phyloP scores from a whole-genome alignment of 257 asterid species.

The Gardenia jasminoides region DNA sequence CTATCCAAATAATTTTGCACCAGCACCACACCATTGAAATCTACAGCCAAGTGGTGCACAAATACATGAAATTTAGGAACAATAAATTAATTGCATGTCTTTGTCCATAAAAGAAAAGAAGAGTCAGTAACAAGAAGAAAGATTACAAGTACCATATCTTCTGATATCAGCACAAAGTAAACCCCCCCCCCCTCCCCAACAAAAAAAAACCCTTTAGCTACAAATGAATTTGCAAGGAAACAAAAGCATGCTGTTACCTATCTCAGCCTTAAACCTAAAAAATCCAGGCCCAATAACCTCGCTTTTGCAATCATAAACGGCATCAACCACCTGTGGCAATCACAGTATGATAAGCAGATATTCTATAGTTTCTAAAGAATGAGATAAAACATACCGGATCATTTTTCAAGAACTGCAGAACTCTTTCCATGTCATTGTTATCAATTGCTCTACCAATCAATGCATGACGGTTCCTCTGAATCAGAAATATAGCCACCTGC shows the following conservation, averaged over 20 bases:
- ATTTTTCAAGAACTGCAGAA: slow-evolving; percentile 70
- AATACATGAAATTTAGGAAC: background rate
- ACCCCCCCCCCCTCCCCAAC: too few species aligned
- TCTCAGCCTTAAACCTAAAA: slow-evolving; percentile 97
- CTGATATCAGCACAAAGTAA: background rate
- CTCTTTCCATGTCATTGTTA: slow-evolving; percentile 82
- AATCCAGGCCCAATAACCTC: slow-evolving; percentile 99
- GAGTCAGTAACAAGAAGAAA: background rate
- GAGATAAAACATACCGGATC: slow-evolving; percentile 64
- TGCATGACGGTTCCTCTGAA: slow-evolving; percentile 98
- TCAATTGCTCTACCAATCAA: slow-evolving; percentile 97
- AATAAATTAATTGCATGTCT: background rate
- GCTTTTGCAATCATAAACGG: slow-evolving; percentile 92
- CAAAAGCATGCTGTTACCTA: slow-evolving; percentile 50
- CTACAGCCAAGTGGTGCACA: slow-evolving; percentile 35
- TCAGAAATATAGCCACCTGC: slow-evolving; percentile 93
- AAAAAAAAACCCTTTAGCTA: background rate
- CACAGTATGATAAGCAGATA: slow-evolving; percentile 20
- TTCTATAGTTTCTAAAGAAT: slow-evolving; percentile 14
- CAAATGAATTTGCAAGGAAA: background rate
- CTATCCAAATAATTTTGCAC: slow-evolving; percentile 84
- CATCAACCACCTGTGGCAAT: slow-evolving; percentile 73
- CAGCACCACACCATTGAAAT: slow-evolving; percentile 88
- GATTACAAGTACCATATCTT: background rate
- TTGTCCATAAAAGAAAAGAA: background rate